Percentiles rank a stretch among this genome's conserved stretches.
Conservation (phyloP, 495 filamentous ascomycete species). For the Trypethelium eluteriae region DNA sequence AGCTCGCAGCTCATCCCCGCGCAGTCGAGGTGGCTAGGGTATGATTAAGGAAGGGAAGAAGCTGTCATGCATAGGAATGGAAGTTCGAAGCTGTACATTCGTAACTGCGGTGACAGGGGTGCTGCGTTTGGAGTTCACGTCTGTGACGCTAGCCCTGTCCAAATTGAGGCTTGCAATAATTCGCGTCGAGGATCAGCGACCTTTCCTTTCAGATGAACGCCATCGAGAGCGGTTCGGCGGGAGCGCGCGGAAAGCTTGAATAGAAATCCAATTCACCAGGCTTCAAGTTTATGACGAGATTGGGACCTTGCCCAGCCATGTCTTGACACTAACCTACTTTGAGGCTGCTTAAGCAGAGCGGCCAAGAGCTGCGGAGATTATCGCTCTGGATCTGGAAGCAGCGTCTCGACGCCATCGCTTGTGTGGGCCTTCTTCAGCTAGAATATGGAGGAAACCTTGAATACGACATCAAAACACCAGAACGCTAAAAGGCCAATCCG, state of each 20-base stretch:
- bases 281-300: background rate
- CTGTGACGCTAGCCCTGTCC: conserved; percentile 3
- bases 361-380: conserved; percentile 2
- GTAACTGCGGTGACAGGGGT: conserved; percentile 1
- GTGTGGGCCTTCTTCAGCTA: background rate
- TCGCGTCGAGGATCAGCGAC: background rate
- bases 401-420: background rate
- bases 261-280: background rate
- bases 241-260: background rate
- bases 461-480: background rate
- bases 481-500: background rate
- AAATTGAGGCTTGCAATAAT: background rate
- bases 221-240: background rate
- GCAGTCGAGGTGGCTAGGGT: background rate
- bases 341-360: background rate
- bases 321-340: conserved; percentile 2
- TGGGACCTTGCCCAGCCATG: background rate
- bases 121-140: conserved; percentile 8
- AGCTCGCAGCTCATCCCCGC: background rate
- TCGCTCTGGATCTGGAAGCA: background rate
- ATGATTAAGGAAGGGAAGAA: background rate
- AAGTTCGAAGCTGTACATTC: background rate
- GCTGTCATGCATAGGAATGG: background rate
- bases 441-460: background rate
- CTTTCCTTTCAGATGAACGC: background rate